Conservation (phyloP, 352 stramenopile genomes). For the Phytophthora hybrid region DNA sequence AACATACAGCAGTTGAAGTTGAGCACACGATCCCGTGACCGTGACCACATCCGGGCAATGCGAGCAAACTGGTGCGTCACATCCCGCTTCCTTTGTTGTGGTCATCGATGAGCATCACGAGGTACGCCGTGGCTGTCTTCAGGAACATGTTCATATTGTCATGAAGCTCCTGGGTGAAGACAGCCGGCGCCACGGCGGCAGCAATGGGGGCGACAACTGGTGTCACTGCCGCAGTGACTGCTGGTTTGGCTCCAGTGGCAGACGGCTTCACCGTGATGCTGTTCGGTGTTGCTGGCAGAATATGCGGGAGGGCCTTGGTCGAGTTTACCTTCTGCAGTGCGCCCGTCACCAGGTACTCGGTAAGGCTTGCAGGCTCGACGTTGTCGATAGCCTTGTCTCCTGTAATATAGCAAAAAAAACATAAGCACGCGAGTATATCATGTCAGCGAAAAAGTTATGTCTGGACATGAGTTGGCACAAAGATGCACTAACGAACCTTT, state of each 20-base stretch:
- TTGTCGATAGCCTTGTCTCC: constrained; percentile 19
- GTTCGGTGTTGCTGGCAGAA: constrained; percentile 22
- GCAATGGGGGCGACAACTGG: background rate
- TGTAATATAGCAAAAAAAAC: constrained; percentile 8
- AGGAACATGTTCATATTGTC: constrained; percentile 47
- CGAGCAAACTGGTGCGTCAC: constrained; percentile 4
- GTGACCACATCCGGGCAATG: background rate
- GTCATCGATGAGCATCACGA: constrained; percentile 42
- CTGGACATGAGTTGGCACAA: background rate
- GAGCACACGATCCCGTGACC: background rate
- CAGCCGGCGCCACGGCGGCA: background rate
- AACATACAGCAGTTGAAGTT: constrained; percentile 31
- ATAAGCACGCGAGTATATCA: background rate
- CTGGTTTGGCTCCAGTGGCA: background rate
- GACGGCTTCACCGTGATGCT: background rate
- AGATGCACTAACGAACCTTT: constrained; percentile 17
- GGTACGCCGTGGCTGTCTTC: constrained; percentile 46
- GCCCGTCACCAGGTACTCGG: constrained; percentile 29
- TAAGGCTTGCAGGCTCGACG: constrained; percentile 23
- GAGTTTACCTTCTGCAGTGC: constrained; percentile 5
- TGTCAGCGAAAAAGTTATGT: background rate
- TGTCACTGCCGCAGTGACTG: background rate
- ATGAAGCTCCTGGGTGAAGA: constrained; percentile 34
- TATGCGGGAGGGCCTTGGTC: constrained; percentile 19
- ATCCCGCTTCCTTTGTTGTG: constrained; percentile 25